These are phyloP conservation scores for Fusarium abutilonis DNA, from an alignment of 2,329 filamentous ascomycete species.

Conservation along the genomic window DNA sequence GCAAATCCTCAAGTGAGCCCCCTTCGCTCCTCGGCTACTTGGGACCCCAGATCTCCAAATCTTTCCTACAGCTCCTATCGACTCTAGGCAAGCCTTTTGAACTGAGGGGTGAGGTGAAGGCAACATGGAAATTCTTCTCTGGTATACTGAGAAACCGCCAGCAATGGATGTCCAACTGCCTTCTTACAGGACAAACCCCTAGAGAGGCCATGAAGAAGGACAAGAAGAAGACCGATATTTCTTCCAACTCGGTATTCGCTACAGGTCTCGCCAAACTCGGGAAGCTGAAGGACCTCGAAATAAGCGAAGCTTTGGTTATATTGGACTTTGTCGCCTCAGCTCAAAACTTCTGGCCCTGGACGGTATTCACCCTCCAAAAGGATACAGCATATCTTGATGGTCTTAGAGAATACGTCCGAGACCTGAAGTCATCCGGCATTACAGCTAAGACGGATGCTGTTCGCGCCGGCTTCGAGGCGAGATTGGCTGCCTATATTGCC, in stretches of 20 bases:
- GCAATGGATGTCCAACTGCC: constrained; percentile 94
- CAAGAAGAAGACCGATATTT: constrained; percentile 60
- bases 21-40: constrained; percentile 94
- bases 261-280: constrained; percentile 77
- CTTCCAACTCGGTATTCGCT: constrained; percentile 73
- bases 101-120: constrained; percentile 69
- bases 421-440: constrained; percentile 62
- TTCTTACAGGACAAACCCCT: constrained; percentile 88
- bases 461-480: constrained; percentile 69
- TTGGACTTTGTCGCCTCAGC: constrained; percentile 88
- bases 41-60: constrained; percentile 81
- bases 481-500: constrained; percentile 82
- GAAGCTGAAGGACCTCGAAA: constrained; percentile 70
- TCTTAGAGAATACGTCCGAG: constrained; percentile 74
- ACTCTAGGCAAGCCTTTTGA: constrained; percentile 80
- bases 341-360: constrained; percentile 97
- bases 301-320: constrained; percentile 75
- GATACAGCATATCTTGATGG: constrained; percentile 78
- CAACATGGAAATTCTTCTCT: constrained; percentile 87
- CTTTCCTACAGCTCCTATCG: constrained; percentile 82
- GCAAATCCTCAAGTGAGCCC: constrained; percentile 75
- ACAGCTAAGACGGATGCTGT: constrained; percentile 65
- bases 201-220: constrained; percentile 74
- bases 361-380: constrained; percentile 80
- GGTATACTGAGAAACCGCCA: constrained; percentile 88